Evolutionary conservation across 148 eudicot species (phyloP).

Genomic region (Rhododendron simsii): DNA sequence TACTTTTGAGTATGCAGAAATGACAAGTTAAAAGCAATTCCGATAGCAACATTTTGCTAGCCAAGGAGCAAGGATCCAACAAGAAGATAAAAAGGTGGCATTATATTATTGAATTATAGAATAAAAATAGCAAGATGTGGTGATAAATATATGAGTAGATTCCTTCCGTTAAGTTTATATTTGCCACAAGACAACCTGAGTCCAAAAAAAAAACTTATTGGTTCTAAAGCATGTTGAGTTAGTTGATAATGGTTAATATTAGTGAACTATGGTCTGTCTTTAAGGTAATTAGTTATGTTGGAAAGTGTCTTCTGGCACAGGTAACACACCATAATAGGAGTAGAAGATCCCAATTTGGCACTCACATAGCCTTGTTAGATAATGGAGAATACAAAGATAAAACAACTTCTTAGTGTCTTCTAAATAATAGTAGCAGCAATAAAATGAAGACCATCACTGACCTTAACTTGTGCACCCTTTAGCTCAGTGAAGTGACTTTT

Average conservation of each 20-base stretch:
- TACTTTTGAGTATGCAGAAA: neutral
- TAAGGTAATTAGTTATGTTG: neutral
- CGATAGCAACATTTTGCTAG: neutral
- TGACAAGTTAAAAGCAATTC: neutral
- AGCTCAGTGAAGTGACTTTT: slow-evolving; percentile 80
- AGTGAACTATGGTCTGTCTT: neutral
- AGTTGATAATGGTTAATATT: neutral
- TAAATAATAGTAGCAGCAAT: neutral
- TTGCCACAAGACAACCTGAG: neutral
- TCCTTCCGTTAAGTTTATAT: neutral
- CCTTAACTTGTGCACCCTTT: slow-evolving; percentile 98
- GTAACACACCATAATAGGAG: neutral
- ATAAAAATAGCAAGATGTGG: neutral
- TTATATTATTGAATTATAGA: too few relatives aligned
- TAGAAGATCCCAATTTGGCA: neutral
- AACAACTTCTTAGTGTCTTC: neutral
- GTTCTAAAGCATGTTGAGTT: neutral
- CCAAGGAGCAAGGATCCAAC: neutral
- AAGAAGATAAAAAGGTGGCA: neutral
- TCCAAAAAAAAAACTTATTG: neutral
- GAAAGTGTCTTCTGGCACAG: neutral
- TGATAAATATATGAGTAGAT: neutral
- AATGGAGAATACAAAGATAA: neutral
- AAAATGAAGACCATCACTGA: slow-evolving; percentile 8
- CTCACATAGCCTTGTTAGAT: neutral